Conservation (phyloP, 176 grass and related monocot species). For the Ampelocalamus luodianensis region DNA sequence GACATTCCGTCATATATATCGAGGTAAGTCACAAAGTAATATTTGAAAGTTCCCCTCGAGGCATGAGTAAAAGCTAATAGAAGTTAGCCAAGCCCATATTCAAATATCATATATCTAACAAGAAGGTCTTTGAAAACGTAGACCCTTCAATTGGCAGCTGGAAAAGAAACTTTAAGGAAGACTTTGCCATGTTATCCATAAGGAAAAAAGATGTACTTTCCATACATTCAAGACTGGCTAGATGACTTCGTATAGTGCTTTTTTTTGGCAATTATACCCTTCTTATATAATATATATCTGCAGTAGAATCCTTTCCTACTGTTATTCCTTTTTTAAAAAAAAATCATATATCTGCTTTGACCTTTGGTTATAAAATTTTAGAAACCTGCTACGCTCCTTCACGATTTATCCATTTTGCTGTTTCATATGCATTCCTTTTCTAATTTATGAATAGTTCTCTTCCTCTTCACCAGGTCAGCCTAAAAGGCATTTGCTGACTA, state of each 20-base stretch:
- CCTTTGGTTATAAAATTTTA: slow-evolving; percentile 10
- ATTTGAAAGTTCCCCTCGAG: background rate
- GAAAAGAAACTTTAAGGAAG: background rate
- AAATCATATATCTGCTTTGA: slow-evolving; percentile 1
- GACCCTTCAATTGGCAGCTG: background rate
- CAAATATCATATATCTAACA: background rate
- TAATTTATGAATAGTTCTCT: slow-evolving; percentile 31
- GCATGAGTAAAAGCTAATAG: slow-evolving; percentile 32
- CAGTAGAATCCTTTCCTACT: background rate
- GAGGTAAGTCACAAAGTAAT: slow-evolving; percentile 45
- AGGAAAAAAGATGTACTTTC: background rate
- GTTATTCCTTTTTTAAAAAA: background rate
- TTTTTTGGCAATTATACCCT: background rate
- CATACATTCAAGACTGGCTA: background rate
- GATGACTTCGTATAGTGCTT: background rate
- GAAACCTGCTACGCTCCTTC: slow-evolving; percentile 2
- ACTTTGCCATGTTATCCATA: background rate
- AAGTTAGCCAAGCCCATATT: slow-evolving; percentile 30
- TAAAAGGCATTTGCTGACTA: slow-evolving; percentile 87
- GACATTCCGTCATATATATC: slow-evolving; percentile 83
- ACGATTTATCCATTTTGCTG: slow-evolving; percentile 3
- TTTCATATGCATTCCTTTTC: background rate
- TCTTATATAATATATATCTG: background rate
- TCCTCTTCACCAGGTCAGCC: slow-evolving; percentile 67
- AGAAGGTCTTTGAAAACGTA: background rate